A percentile compares a stretch with the other conserved stretches of the same genome.
These are phyloP conservation scores for Suhomyces kunorum DNA, from an alignment of 1,139 yeast genomes.

Conservation along the genomic window DNA sequence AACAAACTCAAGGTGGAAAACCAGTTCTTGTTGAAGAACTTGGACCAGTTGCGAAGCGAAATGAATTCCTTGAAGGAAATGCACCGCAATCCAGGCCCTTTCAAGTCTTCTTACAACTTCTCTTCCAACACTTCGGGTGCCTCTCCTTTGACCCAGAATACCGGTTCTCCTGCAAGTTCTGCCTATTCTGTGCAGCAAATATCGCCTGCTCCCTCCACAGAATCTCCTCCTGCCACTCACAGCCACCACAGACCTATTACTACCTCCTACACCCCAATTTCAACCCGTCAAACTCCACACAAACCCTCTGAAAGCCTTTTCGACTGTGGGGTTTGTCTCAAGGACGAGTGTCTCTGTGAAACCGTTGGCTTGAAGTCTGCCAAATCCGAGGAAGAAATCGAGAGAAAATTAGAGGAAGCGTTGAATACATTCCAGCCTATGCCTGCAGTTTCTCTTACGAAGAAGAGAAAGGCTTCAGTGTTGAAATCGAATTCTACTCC, in stretches of 20 bases:
- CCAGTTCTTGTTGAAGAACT: slow-evolving; percentile 35
- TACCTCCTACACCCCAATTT: slow-evolving; percentile 20
- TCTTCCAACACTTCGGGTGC: slow-evolving; percentile 15
- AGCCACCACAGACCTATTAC: slow-evolving; percentile 1
- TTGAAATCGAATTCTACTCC: slow-evolving; percentile 12
- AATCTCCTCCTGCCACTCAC: slow-evolving; percentile 37
- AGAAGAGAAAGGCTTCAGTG: slow-evolving; percentile 26
- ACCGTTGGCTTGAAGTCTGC: slow-evolving; percentile 54
- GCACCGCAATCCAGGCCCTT: slow-evolving; percentile 3
- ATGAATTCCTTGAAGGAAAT: slow-evolving; percentile 14
- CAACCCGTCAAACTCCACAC: slow-evolving; percentile 22
- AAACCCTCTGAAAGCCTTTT: slow-evolving; percentile 21
- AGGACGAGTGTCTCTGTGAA: slow-evolving; percentile 72
- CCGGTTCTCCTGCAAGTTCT: slow-evolving; percentile 31
- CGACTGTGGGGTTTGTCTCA: slow-evolving; percentile 67
- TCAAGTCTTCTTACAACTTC: slow-evolving; percentile 7
- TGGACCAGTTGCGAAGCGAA: slow-evolving; percentile 38
- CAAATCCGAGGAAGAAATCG: slow-evolving; percentile 11
- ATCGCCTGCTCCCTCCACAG: slow-evolving; percentile 59
- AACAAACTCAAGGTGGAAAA: slow-evolving; percentile 44
- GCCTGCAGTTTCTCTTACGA: slow-evolving; percentile 60
- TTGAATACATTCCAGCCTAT: slow-evolving; percentile 51
- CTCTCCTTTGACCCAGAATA: slow-evolving; percentile 18
- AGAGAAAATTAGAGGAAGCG: slow-evolving; percentile 31
- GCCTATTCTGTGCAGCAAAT: slow-evolving; percentile 46